Conservation (phyloP, 1,284 basidiomycete species). For the Apiotrichum domesticum region DNA sequence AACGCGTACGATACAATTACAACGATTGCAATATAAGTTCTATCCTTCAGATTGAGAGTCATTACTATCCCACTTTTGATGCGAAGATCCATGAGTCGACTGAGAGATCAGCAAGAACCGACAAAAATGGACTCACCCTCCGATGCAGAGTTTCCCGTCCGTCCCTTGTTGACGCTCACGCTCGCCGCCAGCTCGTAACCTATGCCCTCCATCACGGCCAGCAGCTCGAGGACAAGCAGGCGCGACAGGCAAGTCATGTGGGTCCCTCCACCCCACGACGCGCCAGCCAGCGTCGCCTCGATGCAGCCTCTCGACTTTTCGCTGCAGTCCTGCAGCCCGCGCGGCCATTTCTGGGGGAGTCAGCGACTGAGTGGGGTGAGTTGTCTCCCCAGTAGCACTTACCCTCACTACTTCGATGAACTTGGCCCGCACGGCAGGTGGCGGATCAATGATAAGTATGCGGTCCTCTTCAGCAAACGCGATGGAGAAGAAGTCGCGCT, state of each 20-base stretch:
- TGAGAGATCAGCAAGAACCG: slow-evolving; percentile 6
- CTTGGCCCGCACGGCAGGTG: slow-evolving; percentile 22
- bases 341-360: slow-evolving; percentile 24
- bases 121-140: neutral
- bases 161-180: slow-evolving; percentile 28
- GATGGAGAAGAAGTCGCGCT: slow-evolving; percentile 33
- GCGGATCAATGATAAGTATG: slow-evolving; percentile 38
- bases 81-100: slow-evolving; percentile 44
- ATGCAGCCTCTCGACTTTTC: slow-evolving; percentile 28
- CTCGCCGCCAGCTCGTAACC: slow-evolving; percentile 36
- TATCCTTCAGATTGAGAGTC: too few species aligned
- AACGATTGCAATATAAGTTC: too few species aligned
- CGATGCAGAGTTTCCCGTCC: neutral
- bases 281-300: slow-evolving; percentile 36
- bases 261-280: slow-evolving; percentile 32
- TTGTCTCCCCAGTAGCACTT: slow-evolving; percentile 6
- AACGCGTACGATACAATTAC: too few species aligned
- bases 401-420: slow-evolving; percentile 32
- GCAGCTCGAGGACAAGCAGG: slow-evolving; percentile 23
- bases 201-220: slow-evolving; percentile 29
- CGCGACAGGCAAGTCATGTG: slow-evolving; percentile 21
- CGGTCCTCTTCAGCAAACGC: slow-evolving; percentile 38
- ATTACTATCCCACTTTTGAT: slow-evolving; percentile 12
- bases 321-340: slow-evolving; percentile 30
- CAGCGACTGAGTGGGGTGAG: neutral